A percentile compares a stretch with the other conserved stretches of the same genome.
These are phyloP conservation scores for Heliamphora pulchella DNA, from an alignment of 179 eudicot genomes.

Conservation along the genomic window DNA sequence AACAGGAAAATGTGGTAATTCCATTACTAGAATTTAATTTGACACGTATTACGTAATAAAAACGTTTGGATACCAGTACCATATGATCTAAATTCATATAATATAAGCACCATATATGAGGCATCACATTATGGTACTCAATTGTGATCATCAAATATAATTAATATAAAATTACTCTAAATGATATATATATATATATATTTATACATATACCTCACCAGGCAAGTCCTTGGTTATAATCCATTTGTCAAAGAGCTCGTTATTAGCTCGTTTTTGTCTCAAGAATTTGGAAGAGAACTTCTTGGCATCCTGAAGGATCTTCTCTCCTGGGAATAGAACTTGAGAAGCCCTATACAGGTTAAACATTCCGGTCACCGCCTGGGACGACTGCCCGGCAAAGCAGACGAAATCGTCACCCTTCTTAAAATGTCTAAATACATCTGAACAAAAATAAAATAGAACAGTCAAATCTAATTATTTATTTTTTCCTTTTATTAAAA, in stretches of 20 bases:
- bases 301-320: conserved; percentile 53
- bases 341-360: conserved; percentile 71
- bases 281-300: conserved; percentile 46
- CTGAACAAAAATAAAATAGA: conserved; percentile 23
- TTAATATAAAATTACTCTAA: too few species aligned
- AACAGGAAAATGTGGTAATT: too few species aligned
- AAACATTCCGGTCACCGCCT: conserved; percentile 81
- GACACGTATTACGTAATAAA: too few species aligned
- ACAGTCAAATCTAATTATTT: not conserved
- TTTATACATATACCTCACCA: conserved; percentile 55
- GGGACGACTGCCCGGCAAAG: conserved; percentile 69
- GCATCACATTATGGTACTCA: too few species aligned
- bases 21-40: too few species aligned
- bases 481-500: too few species aligned
- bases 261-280: conserved; percentile 47
- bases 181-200: too few species aligned
- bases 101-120: too few species aligned
- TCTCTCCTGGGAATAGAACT: conserved; percentile 55
- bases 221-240: conserved; percentile 70
- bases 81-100: too few species aligned
- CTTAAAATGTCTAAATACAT: conserved; percentile 67
- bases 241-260: conserved; percentile 81
- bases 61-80: too few species aligned
- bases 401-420: conserved; percentile 65
- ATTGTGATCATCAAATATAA: too few species aligned